Conservation (phyloP, 108 stramenopile species). For the Aurantiochytrium sp. region DNA sequence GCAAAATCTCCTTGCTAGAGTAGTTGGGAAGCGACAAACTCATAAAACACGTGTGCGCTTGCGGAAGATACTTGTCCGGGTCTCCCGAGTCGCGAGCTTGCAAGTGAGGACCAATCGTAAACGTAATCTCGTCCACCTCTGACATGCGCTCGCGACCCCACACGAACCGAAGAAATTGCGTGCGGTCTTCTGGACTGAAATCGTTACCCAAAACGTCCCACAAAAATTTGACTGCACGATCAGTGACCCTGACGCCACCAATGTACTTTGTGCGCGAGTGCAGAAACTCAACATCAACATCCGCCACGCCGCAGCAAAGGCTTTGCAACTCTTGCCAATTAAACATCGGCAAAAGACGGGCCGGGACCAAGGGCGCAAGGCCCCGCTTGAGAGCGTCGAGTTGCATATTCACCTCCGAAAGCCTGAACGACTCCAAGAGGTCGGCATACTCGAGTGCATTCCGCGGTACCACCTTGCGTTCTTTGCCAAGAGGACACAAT, state of each 20-base stretch:
- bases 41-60: not conserved
- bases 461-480: not conserved
- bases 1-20: not conserved
- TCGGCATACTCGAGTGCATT: not conserved
- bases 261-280: conserved; percentile 8
- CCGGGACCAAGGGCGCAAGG: not conserved
- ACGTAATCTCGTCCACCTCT: not conserved
- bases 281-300: conserved; percentile 8
- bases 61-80: not conserved
- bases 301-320: not conserved
- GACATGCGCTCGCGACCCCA: not conserved
- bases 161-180: conserved; percentile 11
- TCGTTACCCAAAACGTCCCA: conserved; percentile 11
- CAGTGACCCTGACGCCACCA: not conserved
- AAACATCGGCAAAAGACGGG: not conserved
- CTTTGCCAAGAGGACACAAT: not conserved
- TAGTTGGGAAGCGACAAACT: not conserved
- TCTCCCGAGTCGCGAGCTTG: conserved; percentile 5
- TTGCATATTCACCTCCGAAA: not conserved
- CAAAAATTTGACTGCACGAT: not conserved
- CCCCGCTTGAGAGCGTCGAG: not conserved
- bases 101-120: not conserved
- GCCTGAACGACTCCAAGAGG: not conserved
- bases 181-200: not conserved
- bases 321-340: not conserved